Evolutionary conservation across 441 rosid species (phyloP).

Genomic region (Manihot esculenta): DNA sequence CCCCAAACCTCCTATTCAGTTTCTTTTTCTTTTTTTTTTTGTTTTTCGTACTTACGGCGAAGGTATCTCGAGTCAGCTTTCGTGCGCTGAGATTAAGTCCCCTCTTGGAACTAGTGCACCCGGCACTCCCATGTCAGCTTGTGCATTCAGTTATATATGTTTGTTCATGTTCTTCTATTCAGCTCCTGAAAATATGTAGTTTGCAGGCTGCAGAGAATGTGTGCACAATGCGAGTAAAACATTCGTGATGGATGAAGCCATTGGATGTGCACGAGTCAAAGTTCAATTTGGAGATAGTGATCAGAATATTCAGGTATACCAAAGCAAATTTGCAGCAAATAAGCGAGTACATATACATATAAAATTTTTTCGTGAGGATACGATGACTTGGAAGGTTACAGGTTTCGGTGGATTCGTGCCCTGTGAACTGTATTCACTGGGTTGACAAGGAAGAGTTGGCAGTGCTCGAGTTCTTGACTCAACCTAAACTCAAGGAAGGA

Average conservation of each 20-base stretch:
- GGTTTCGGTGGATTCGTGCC: constrained; percentile 64
- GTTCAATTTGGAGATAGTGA: constrained; percentile 55
- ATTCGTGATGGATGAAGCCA: constrained; percentile 47
- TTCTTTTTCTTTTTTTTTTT: too few species aligned
- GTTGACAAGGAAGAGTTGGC: constrained; percentile 50
- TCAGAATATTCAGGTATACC: constrained; percentile 42
- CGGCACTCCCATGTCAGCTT: too few species aligned
- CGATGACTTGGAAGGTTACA: constrained; percentile 14
- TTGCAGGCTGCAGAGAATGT: constrained; percentile 65
- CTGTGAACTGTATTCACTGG: constrained; percentile 65
- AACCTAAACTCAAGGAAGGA: constrained; percentile 45
- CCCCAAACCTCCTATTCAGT: neutral
- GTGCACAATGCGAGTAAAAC: constrained; percentile 58
- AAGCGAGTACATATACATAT: neutral
- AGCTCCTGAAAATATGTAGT: neutral
- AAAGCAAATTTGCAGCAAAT: neutral
- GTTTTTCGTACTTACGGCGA: too few species aligned
- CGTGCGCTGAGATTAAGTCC: too few species aligned
- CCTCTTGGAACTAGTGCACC: too few species aligned
- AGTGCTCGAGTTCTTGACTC: constrained; percentile 52
- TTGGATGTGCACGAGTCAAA: constrained; percentile 53
- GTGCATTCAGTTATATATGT: too few species aligned
- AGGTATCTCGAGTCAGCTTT: too few species aligned
- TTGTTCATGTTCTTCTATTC: neutral
- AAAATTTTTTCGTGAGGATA: too few species aligned